phyloP scores from a whole-genome alignment of 2,329 filamentous ascomycete species.

The Colletotrichum falcatum region DNA sequence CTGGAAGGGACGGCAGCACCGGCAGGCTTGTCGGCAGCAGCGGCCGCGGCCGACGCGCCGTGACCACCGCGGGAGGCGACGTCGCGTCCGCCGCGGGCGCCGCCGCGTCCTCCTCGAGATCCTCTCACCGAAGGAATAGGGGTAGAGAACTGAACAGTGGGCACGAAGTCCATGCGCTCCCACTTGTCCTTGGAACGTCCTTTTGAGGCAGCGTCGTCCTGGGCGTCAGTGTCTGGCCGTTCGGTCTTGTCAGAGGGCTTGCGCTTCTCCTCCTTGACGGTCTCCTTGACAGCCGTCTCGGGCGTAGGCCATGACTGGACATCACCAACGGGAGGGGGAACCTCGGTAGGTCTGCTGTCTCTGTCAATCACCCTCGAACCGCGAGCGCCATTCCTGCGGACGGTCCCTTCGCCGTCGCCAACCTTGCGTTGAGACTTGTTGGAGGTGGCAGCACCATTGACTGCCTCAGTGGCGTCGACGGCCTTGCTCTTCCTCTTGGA shows the following conservation, averaged over 20 bases:
- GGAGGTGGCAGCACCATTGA: slow-evolving; percentile 51
- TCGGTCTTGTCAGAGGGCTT: slow-evolving; percentile 71
- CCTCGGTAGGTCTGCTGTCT: slow-evolving; percentile 44
- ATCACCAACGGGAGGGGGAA: slow-evolving; percentile 77
- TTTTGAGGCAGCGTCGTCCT: slow-evolving; percentile 65
- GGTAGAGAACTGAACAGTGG: slow-evolving; percentile 88
- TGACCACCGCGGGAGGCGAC: slow-evolving; percentile 47
- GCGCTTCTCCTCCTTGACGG: slow-evolving; percentile 77
- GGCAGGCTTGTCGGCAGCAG: slow-evolving; percentile 53
- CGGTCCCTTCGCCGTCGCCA: slow-evolving; percentile 56
- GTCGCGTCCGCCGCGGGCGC: slow-evolving; percentile 58
- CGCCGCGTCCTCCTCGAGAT: slow-evolving; percentile 61
- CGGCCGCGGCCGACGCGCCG: slow-evolving; percentile 42
- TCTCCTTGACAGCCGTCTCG: slow-evolving; percentile 77
- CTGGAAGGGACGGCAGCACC: slow-evolving; percentile 48
- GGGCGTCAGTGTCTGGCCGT: slow-evolving; percentile 72
- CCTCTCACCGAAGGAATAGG: slow-evolving; percentile 71
- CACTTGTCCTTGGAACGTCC: slow-evolving; percentile 83
- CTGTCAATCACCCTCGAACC: slow-evolving; percentile 61
- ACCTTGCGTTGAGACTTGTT: slow-evolving; percentile 58
- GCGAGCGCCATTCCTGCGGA: slow-evolving; percentile 57
- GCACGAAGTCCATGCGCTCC: slow-evolving; percentile 85
- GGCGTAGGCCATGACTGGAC: slow-evolving; percentile 90
- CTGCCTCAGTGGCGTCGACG: slow-evolving; percentile 41
- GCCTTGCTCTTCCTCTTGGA: slow-evolving; percentile 54